phyloP scores from a whole-genome alignment of 352 stramenopile species.

The Phytopythium helicoides region DNA sequence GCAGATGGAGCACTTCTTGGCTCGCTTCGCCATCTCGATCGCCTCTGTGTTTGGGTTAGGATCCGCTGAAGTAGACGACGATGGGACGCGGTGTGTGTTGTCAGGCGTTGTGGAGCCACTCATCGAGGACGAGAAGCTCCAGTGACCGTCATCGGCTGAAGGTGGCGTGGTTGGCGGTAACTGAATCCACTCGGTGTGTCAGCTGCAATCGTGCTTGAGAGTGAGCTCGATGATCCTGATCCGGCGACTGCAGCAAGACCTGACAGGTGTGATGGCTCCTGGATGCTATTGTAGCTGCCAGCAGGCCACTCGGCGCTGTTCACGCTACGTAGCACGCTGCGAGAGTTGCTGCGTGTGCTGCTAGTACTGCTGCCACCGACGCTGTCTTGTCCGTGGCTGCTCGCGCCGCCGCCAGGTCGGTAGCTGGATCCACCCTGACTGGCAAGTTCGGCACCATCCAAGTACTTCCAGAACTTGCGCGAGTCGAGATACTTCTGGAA shows the following conservation, averaged over 20 bases:
- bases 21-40: slow-evolving; percentile 38
- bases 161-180: slow-evolving; percentile 4
- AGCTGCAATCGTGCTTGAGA: slow-evolving; percentile 14
- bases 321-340: slow-evolving; percentile 9
- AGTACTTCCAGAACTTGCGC: slow-evolving; percentile 80
- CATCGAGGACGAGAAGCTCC: slow-evolving; percentile 20
- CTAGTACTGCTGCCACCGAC: slow-evolving; percentile 5
- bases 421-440: slow-evolving; percentile 9
- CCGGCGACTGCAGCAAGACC: not conserved
- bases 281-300: slow-evolving; percentile 11
- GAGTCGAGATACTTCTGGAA: slow-evolving; percentile 84
- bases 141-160: slow-evolving; percentile 9
- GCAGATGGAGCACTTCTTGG: slow-evolving; percentile 73
- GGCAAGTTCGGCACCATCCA: slow-evolving; percentile 34
- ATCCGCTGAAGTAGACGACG: not conserved
- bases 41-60: slow-evolving; percentile 1
- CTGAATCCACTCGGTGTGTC: slow-evolving; percentile 7
- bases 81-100: not conserved
- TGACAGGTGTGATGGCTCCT: slow-evolving; percentile 3
- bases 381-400: slow-evolving; percentile 4
- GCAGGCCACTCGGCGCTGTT: slow-evolving; percentile 27
- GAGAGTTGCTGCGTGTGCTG: slow-evolving; percentile 16
- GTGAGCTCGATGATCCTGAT: slow-evolving; percentile 12
- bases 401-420: slow-evolving; percentile 1
- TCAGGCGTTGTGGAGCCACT: slow-evolving; percentile 7